phyloP scores from a whole-genome alignment of 2,329 filamentous ascomycete genomes.

The Tolypocladium endophyticum region DNA sequence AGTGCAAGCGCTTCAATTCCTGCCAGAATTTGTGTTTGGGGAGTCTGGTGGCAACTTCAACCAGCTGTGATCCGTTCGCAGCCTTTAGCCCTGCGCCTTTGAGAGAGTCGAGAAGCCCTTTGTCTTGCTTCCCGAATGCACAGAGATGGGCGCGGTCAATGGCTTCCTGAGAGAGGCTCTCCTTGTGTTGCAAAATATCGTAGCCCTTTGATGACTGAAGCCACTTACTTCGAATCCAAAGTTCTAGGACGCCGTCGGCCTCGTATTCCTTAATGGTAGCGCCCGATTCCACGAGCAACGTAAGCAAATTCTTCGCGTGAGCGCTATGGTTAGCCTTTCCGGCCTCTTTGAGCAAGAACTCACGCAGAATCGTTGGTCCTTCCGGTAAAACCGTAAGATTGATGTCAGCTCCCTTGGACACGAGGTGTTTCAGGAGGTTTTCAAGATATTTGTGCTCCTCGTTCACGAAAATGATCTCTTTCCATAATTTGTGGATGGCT shows the following conservation, averaged over 20 bases:
- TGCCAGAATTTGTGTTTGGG: not conserved
- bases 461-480: not conserved
- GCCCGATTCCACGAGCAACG: not conserved
- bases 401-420: not conserved
- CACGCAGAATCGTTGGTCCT: not conserved
- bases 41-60: not conserved
- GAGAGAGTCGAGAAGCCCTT: not conserved
- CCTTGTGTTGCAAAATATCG: not conserved
- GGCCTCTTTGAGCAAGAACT: not conserved
- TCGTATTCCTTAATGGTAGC: conserved; percentile 2
- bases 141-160: not conserved
- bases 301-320: not conserved
- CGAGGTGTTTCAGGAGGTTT: not conserved
- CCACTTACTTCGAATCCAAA: not conserved
- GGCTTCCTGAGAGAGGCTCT: not conserved
- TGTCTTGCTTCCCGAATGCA: not conserved
- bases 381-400: not conserved
- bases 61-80: not conserved
- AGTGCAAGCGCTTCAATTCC: not conserved
- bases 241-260: not conserved
- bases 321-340: no score
- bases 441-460: not conserved
- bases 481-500: not conserved
- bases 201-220: not conserved
- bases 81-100: not conserved